A percentile compares a stretch with the other conserved stretches of the same genome.
These are phyloP conservation scores for Mrakia hoshinonis DNA, from an alignment of 768 basidiomycete genomes.

Conservation along the genomic window DNA sequence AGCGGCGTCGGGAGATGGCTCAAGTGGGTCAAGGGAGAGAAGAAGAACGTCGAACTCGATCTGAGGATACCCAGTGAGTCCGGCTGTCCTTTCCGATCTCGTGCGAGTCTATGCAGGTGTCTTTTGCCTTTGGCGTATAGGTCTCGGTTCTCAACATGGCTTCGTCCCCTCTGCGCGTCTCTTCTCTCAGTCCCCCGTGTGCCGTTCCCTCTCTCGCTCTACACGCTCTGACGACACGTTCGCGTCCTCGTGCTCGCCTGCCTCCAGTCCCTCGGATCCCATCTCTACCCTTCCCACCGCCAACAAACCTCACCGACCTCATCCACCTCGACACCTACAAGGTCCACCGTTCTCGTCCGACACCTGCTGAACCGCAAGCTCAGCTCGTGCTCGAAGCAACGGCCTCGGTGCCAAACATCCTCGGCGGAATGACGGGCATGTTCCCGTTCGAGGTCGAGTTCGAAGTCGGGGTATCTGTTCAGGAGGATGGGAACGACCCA, in stretches of 20 bases:
- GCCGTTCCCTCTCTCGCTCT: slow-evolving; percentile 19
- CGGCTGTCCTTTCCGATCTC: background rate
- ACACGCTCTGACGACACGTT: slow-evolving; percentile 6
- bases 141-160: background rate
- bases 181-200: background rate
- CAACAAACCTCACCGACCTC: slow-evolving; percentile 26
- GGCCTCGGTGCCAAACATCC: slow-evolving; percentile 8
- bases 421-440: background rate
- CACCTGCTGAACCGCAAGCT: background rate
- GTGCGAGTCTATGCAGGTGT: too few relatives aligned
- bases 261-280: slow-evolving; percentile 9
- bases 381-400: slow-evolving; percentile 10
- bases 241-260: background rate
- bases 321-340: slow-evolving; percentile 30
- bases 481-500: background rate
- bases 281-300: slow-evolving; percentile 27
- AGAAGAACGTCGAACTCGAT: slow-evolving; percentile 33
- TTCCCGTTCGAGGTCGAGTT: slow-evolving; percentile 17
- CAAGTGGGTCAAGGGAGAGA: slow-evolving; percentile 32
- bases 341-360: slow-evolving; percentile 3
- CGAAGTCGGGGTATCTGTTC: slow-evolving; percentile 1
- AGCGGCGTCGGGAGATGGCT: slow-evolving; percentile 29
- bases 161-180: background rate
- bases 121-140: background rate
- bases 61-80: slow-evolving; percentile 37